Percentiles rank a stretch among this genome's conserved stretches.
These are phyloP conservation scores for Combretum micranthum DNA, from an alignment of 345 rosid species.

Conservation along the genomic window DNA sequence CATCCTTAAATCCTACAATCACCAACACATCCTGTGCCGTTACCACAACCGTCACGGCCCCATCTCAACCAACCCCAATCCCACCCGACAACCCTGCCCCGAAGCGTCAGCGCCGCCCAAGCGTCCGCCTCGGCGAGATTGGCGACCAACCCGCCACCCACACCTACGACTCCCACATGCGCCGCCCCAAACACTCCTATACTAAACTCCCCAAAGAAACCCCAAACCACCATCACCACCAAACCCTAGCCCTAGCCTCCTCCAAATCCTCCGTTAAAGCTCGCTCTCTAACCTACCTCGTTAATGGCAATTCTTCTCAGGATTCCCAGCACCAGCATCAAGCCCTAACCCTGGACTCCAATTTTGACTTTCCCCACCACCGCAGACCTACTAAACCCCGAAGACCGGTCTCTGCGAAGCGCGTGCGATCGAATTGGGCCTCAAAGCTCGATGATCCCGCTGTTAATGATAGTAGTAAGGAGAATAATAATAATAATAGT, in stretches of 20 bases:
- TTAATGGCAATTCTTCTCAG: constrained; percentile 26
- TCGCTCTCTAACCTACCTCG: constrained; percentile 52
- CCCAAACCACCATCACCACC: neutral
- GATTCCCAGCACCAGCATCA: no score
- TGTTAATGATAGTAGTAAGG: constrained; percentile 28
- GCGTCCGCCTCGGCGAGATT: constrained; percentile 71
- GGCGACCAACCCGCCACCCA: constrained; percentile 36
- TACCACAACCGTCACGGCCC: constrained; percentile 3
- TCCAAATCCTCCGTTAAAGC: constrained; percentile 39
- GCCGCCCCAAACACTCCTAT: constrained; percentile 40
- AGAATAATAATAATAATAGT: constrained; percentile 23
- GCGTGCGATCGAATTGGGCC: constrained; percentile 43
- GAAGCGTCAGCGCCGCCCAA: constrained; percentile 66
- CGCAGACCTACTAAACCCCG: no score
- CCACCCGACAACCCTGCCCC: constrained; percentile 27
- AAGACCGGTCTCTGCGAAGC: constrained; percentile 16
- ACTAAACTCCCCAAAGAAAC: constrained; percentile 28
- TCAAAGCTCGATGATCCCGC: constrained; percentile 30
- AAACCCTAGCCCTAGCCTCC: constrained; percentile 1
- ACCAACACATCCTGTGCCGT: constrained; percentile 3
- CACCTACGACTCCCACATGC: constrained; percentile 32
- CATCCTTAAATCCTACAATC: constrained; percentile 8
- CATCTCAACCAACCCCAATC: constrained; percentile 9
- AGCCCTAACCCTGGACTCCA: no score
- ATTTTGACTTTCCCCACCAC: no score